These are phyloP conservation scores for Cadophora sp. DNA, from an alignment of 2,329 filamentous ascomycete genomes.

Conservation along the genomic window DNA sequence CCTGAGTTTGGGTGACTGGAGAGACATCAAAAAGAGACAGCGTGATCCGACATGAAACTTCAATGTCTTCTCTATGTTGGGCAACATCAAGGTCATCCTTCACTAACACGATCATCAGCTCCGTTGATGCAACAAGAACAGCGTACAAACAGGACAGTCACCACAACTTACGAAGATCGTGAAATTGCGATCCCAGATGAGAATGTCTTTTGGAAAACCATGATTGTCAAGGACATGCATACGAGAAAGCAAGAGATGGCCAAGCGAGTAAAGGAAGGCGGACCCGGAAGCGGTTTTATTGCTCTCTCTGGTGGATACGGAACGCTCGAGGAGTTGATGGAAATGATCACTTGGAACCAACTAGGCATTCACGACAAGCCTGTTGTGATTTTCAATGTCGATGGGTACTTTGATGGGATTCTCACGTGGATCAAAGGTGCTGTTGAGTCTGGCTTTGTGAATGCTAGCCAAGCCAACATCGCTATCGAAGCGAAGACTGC, in stretches of 20 bases:
- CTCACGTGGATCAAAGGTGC: not conserved
- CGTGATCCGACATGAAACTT: too few relatives aligned
- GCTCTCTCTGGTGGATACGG: not conserved
- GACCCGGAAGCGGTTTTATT: not conserved
- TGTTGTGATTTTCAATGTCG: not conserved
- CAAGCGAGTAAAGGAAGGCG: not conserved
- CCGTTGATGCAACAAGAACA: not conserved
- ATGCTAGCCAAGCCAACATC: not conserved
- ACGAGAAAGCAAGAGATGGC: not conserved
- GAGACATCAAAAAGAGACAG: too few relatives aligned
- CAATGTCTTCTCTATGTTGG: too few relatives aligned
- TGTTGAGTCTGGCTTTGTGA: not conserved
- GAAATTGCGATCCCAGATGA: not conserved
- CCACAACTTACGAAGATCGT: not conserved
- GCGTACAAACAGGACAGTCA: not conserved
- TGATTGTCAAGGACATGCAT: not conserved
- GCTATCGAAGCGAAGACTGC: conserved; percentile 2
- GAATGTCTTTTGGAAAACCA: not conserved
- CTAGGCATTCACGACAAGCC: not conserved
- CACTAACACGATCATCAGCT: not conserved
- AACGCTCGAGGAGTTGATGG: not conserved
- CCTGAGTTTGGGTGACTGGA: not conserved
- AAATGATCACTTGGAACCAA: not conserved
- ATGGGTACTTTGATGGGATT: not conserved
- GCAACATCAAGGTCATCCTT: not conserved